These are phyloP conservation scores for Spiraea crenata DNA, from an alignment of 331 rosid species.

Conservation along the genomic window DNA sequence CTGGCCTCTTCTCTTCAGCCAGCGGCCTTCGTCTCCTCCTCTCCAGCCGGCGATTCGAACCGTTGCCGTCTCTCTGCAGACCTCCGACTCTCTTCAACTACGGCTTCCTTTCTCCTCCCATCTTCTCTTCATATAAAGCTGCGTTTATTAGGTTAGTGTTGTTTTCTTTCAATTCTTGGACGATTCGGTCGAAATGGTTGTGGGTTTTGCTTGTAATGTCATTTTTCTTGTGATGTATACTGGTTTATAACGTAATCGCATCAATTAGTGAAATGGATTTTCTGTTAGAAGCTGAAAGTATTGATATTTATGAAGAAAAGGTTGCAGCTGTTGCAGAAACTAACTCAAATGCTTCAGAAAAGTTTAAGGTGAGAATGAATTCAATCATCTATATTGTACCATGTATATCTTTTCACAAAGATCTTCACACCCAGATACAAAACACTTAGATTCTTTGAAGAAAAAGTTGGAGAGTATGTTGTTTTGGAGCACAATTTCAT, in stretches of 20 bases:
- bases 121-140: no score
- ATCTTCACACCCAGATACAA: constrained; percentile 10
- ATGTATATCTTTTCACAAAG: not conserved
- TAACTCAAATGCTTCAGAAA: constrained; percentile 34
- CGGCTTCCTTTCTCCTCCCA: no score
- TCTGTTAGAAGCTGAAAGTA: not conserved
- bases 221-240: not conserved
- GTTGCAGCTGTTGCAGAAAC: constrained; percentile 6
- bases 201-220: not conserved
- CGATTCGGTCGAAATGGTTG: not conserved
- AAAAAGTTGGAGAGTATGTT: not conserved
- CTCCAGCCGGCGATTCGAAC: no score
- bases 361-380: constrained; percentile 53
- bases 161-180: not conserved
- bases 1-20: no score
- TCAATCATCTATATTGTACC: not conserved
- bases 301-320: constrained; percentile 23
- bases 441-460: not conserved
- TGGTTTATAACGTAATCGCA: not conserved
- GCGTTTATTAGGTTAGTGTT: not conserved
- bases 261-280: not conserved
- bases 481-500: not conserved
- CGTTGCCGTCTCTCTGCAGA: no score
- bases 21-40: no score
- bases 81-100: no score